Percentiles rank a stretch among this genome's conserved stretches.
These are phyloP conservation scores for Pythium aquatile DNA, from an alignment of 352 stramenopile species.

Conservation along the genomic window DNA sequence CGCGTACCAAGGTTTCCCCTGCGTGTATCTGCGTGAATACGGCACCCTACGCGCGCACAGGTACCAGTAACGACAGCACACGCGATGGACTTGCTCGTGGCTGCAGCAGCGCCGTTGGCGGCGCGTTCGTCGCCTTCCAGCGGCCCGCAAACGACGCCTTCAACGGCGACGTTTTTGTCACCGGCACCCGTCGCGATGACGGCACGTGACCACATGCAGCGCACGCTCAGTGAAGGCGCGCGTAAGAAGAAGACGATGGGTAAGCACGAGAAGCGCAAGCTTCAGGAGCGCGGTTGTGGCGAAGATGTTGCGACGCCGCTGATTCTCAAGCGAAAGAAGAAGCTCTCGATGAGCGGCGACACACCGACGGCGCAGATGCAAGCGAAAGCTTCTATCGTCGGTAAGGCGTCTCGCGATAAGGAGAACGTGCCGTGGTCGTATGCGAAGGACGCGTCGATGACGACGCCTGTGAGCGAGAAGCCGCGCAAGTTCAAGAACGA, in stretches of 20 bases:
- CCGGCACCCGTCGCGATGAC: slow-evolving; percentile 10
- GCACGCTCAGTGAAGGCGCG: slow-evolving; percentile 28
- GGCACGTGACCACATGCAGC: slow-evolving; percentile 21
- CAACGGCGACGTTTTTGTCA: slow-evolving; percentile 22
- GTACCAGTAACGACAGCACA: neutral
- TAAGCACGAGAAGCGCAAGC: slow-evolving; percentile 22
- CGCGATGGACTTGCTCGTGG: neutral
- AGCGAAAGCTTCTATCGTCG: neutral
- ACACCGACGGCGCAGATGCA: slow-evolving; percentile 6
- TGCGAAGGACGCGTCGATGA: slow-evolving; percentile 4
- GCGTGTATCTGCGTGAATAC: slow-evolving; percentile 7
- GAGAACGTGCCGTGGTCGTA: slow-evolving; percentile 3
- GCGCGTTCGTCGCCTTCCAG: slow-evolving; percentile 3
- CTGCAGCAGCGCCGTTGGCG: neutral
- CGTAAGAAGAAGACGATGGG: slow-evolving; percentile 22
- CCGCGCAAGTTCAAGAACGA: slow-evolving; percentile 5
- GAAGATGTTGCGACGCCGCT: slow-evolving; percentile 9
- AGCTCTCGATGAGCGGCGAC: slow-evolving; percentile 10
- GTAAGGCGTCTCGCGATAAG: neutral
- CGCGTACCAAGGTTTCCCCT: neutral
- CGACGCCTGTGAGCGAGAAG: neutral
- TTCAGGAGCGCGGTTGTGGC: slow-evolving; percentile 3
- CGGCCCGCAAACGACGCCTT: neutral
- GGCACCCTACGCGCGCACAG: neutral
- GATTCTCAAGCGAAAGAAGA: slow-evolving; percentile 19